Percentiles rank a stretch among this genome's conserved stretches.
These are phyloP conservation scores for Solanum etuberosum DNA, from an alignment of 257 asterid species.

Conservation along the genomic window DNA sequence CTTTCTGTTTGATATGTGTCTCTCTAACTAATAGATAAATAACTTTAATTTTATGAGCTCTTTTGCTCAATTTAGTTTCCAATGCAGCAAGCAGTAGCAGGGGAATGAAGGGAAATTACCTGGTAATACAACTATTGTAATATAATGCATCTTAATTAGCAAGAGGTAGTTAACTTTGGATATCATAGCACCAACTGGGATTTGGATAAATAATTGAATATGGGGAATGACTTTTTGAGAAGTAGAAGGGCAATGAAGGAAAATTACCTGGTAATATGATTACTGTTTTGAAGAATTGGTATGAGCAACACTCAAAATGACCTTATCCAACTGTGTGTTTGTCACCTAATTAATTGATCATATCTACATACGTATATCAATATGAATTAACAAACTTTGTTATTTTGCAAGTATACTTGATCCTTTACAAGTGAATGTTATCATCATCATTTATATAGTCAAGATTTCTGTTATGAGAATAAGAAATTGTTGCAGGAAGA, in stretches of 20 bases:
- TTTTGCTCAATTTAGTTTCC: no score
- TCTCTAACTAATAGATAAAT: no score
- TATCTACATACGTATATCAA: neutral
- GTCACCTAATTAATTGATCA: neutral
- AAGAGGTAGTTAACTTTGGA: neutral
- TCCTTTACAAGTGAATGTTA: neutral
- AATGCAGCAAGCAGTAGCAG: no score
- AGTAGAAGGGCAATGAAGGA: neutral
- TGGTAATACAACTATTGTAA: no score
- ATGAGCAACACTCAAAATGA: slow-evolving; percentile 60
- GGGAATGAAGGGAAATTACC: no score
- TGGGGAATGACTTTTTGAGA: neutral
- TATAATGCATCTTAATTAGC: no score
- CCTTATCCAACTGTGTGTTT: slow-evolving; percentile 79
- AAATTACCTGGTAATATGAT: no score
- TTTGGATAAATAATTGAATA: neutral
- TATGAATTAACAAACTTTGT: neutral
- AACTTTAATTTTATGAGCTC: no score
- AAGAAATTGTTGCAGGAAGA: slow-evolving; percentile 16
- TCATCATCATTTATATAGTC: slow-evolving; percentile 1
- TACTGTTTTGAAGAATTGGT: no score
- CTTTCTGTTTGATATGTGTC: neutral
- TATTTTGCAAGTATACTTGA: neutral
- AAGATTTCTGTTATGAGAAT: neutral
- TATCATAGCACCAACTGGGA: neutral